Evolutionary conservation across 1,284 basidiomycete species (phyloP).

Genomic region (Marasmius sp.): DNA sequence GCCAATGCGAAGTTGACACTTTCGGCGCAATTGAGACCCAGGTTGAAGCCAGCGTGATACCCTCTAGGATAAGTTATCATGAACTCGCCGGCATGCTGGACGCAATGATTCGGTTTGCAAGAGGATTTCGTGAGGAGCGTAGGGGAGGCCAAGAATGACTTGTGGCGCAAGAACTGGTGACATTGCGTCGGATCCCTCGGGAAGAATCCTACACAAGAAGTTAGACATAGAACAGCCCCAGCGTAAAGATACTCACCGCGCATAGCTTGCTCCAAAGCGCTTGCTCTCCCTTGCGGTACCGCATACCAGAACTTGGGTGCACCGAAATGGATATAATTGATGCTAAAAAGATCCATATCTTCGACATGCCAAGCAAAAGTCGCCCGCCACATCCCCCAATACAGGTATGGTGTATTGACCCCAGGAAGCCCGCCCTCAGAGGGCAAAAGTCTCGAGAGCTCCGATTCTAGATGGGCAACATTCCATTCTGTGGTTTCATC

Average conservation of each 20-base stretch:
- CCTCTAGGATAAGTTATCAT: slow-evolving; percentile 95
- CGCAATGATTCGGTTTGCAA: slow-evolving; percentile 84
- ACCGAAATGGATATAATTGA: slow-evolving; percentile 99
- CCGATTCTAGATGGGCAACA: slow-evolving; percentile 86
- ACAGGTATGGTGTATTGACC: slow-evolving; percentile 96
- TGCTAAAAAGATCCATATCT: slow-evolving; percentile 96
- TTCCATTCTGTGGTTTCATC: slow-evolving; percentile 88
- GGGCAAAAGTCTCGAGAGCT: slow-evolving; percentile 81
- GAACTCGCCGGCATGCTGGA: slow-evolving; percentile 92
- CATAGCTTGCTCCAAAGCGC: slow-evolving; percentile 80
- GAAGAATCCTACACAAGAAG: slow-evolving; percentile 69
- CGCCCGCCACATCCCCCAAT: slow-evolving; percentile 99
- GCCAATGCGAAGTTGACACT: slow-evolving; percentile 97
- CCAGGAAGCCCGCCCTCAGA: slow-evolving; percentile 77
- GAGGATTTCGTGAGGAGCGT: slow-evolving; percentile 78
- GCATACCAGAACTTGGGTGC: slow-evolving; percentile 98
- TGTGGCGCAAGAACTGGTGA: slow-evolving; percentile 94
- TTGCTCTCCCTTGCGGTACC: slow-evolving; percentile 83
- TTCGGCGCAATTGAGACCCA: slow-evolving; percentile 97
- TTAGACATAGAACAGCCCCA: slow-evolving; percentile 2
- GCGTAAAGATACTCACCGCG: slow-evolving; percentile 49
- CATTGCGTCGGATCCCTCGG: slow-evolving; percentile 83
- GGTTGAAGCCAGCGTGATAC: slow-evolving; percentile 96
- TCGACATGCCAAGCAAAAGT: slow-evolving; percentile 99
- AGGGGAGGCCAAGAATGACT: slow-evolving; percentile 94